Percentiles rank a stretch among this genome's conserved stretches.
Evolutionary conservation across 2,329 filamentous ascomycete genomes (phyloP).

Genomic region (Hymenoscyphus albidus): DNA sequence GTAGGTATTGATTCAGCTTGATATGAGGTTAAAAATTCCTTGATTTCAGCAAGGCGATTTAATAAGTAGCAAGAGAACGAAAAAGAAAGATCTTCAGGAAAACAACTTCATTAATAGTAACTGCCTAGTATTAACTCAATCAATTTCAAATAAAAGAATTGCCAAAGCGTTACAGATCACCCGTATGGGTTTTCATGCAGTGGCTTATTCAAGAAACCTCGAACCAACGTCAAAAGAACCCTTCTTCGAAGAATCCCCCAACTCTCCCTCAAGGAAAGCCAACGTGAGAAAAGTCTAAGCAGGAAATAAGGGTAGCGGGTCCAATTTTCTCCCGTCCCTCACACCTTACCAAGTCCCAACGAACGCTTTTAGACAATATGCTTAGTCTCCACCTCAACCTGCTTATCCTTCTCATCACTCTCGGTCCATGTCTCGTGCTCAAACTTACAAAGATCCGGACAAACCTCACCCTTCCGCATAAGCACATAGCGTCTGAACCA

Average conservation of each 20-base stretch:
- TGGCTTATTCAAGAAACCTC: background rate
- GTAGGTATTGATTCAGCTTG: no score
- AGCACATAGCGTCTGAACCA: slow-evolving; percentile 49
- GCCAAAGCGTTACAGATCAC: background rate
- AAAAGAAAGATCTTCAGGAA: background rate
- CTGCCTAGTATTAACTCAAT: background rate
- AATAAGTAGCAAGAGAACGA: background rate
- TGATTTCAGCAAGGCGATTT: no score
- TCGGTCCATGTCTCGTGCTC: slow-evolving; percentile 13
- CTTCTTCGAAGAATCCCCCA: background rate
- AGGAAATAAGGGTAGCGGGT: background rate
- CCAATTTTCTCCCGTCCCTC: background rate
- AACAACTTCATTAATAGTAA: background rate
- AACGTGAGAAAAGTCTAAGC: background rate
- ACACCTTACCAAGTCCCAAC: background rate
- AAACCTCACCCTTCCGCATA: slow-evolving; percentile 8
- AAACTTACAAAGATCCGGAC: slow-evolving; percentile 17
- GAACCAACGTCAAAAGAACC: background rate
- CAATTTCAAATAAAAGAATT: background rate
- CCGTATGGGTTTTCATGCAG: no score
- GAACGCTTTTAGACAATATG: background rate
- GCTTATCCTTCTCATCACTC: slow-evolving; percentile 8
- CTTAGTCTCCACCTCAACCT: background rate
- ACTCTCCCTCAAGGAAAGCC: background rate
- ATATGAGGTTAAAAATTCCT: no score